Evolutionary conservation across 2,329 filamentous ascomycete species (phyloP), one percentile per base, ranked within the genome.

Genomic region (Tolypocladium endophyticum): DNA sequence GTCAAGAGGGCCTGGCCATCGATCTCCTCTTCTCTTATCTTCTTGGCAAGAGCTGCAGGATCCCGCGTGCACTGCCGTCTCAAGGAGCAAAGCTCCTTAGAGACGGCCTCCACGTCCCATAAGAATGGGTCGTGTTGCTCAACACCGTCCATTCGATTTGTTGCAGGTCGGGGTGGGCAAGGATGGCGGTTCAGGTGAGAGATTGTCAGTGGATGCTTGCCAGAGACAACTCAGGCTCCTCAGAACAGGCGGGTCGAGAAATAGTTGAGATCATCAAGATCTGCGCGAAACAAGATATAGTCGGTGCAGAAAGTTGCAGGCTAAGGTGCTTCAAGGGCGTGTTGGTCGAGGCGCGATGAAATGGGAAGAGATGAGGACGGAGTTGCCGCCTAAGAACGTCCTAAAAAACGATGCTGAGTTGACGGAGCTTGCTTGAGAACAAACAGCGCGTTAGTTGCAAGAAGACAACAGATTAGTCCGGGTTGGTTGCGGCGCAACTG

Each of bases 101-200:
- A 81, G 14, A 95, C 83, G 41, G 85, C 79, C 43, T 88, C 84
- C 38, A 86, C 78, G 41, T 81, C 81, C 91, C 91, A 96, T 58
- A 80, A 68, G 71, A 86, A 88, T n/a, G 91, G 90, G 72, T 96
- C 90, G 59, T 73, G 69, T 20, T 71, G 70, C 55, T 45, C 36
- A 23, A 58, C 23, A 25, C 57, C 64, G 35, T 68, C 69, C 72
- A 74, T 73, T 57, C 62, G 60, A 23, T 36, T 55, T 53, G 50
- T 60, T 63, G 38, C 55, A 45, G 59, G 30, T n/a, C 54, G 25
- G 25, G 38, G 41, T 50, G 7, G 12, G 9, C 16, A 14, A 23
- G 9, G 30, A 16, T 30, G 20, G 12, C 45, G 25, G 25, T 53
- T 16, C 20, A 53, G 30, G 3, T 33, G 8, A 20, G 30, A 35